Conservation (phyloP, 441 rosid species). For the Populus hybrid region DNA sequence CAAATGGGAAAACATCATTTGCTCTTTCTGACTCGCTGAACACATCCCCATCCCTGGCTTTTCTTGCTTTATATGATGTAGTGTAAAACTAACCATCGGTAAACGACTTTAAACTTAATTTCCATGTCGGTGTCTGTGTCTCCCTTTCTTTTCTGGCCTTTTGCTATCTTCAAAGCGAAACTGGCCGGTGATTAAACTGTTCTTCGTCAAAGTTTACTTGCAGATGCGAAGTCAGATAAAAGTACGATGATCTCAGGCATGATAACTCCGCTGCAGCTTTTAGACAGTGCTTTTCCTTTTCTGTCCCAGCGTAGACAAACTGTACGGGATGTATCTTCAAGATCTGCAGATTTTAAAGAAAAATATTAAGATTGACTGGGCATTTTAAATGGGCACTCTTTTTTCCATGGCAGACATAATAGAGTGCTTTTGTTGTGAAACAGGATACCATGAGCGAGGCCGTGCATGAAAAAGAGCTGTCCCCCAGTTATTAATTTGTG, state of each 20-base stretch:
- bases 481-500: background rate
- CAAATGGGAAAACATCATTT: slow-evolving; percentile 8
- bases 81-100: background rate
- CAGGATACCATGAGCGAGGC: too few relatives aligned
- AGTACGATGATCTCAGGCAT: too few relatives aligned
- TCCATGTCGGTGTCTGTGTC: background rate
- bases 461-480: too few relatives aligned
- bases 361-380: too few relatives aligned
- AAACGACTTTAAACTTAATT: background rate
- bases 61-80: background rate
- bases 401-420: too few relatives aligned
- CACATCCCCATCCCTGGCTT: background rate
- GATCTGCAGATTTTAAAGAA: too few relatives aligned
- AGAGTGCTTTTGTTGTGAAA: too few relatives aligned
- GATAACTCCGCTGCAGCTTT: too few relatives aligned
- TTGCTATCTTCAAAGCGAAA: background rate
- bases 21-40: background rate
- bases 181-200: background rate
- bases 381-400: too few relatives aligned
- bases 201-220: background rate
- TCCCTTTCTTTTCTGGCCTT: background rate
- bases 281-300: too few relatives aligned
- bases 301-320: too few relatives aligned
- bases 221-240: background rate
- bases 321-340: too few relatives aligned